Base-by-base conservation (phyloP, 192 early-diverging fungal genomes). In the Gonapodya sp. region DNA sequence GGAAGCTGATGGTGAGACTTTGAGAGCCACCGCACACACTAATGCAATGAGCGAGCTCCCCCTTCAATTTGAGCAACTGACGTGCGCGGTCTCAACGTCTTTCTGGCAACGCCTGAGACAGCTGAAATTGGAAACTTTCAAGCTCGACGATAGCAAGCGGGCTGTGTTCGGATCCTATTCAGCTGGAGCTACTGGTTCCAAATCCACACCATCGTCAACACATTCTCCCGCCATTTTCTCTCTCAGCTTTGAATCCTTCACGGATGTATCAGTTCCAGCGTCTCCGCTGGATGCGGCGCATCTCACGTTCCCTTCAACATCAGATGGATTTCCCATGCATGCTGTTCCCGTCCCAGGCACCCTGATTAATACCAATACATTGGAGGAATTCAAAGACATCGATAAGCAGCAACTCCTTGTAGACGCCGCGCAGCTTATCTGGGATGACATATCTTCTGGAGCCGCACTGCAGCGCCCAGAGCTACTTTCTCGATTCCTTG, bases 311-410 rank as follows among this genome's bases (percentile, higher is more conserved):
- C 85, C 1, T 36, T 36, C 31, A 87, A 87, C 35, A 37, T 78
- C 34, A 36, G 64, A 81, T 81, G 80, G 36, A 35, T 36, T 32
- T 73, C 35, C n/a, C 78, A 36, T 14, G 74, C 80, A n/a, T 34
- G 81, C 88, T 1, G 85, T 83, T 84, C 84, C 83, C 14, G 86
- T 85, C 14, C 84, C 86, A 35, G 95, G 92, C 0, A 81, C 81
- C 0, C 83, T 99, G 36, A 86, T 89, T 80, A 99, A 98, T 86
- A 96, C 95, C 35, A 99, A 99, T 84, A 98, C 97, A 0, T 87
- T 98, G 1, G 95, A 97, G 81, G 95, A 96, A 73, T 99, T 97
- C 83, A 95, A 94, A 82, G 81, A 80, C 46, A 77, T 91, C 35
- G 95, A 98, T 85, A 97, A 95, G 83, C 83, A 84, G 31, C 88